These are phyloP conservation scores for Chenopodium suecicum DNA, from an alignment of 148 eudicot genomes.

Conservation along the genomic window DNA sequence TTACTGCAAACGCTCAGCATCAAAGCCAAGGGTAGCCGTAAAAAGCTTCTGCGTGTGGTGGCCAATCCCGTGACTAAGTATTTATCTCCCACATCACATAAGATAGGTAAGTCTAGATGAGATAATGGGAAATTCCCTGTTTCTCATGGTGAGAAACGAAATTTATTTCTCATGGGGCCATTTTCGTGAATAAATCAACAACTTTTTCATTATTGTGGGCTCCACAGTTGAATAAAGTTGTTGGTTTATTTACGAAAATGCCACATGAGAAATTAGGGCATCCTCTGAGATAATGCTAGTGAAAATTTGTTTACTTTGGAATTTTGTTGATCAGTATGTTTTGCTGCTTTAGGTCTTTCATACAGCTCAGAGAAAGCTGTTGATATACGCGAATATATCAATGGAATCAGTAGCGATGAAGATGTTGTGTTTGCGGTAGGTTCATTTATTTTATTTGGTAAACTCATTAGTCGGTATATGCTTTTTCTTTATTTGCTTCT, in stretches of 20 bases:
- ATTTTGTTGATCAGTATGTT: no score
- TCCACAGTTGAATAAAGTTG: no score
- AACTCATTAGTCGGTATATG: not conserved
- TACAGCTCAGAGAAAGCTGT: constrained; percentile 21
- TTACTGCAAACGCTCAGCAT: constrained; percentile 16
- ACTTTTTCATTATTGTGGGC: no score
- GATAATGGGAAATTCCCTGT: not conserved
- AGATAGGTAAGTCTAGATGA: constrained; percentile 4
- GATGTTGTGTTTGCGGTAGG: constrained; percentile 25
- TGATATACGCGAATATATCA: constrained; percentile 15
- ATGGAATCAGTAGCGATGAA: constrained; percentile 5
- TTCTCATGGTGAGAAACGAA: no score
- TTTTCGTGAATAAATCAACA: no score
- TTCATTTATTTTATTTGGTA: no score
- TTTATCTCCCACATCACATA: constrained; percentile 2
- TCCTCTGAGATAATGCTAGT: not conserved
- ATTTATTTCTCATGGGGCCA: no score
- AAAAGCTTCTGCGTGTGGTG: constrained; percentile 19
- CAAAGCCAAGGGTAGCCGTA: constrained; percentile 10
- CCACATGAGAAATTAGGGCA: no score
- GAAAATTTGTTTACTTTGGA: not conserved
- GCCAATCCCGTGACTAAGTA: constrained; percentile 21
- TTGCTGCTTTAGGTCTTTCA: constrained; percentile 16
- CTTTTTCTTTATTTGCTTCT: not conserved
- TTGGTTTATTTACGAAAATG: no score